A percentile compares a stretch with the other conserved stretches of the same genome.
phyloP scores from a whole-genome alignment of 2,329 filamentous ascomycete species.

The Calonectria ilicicola region DNA sequence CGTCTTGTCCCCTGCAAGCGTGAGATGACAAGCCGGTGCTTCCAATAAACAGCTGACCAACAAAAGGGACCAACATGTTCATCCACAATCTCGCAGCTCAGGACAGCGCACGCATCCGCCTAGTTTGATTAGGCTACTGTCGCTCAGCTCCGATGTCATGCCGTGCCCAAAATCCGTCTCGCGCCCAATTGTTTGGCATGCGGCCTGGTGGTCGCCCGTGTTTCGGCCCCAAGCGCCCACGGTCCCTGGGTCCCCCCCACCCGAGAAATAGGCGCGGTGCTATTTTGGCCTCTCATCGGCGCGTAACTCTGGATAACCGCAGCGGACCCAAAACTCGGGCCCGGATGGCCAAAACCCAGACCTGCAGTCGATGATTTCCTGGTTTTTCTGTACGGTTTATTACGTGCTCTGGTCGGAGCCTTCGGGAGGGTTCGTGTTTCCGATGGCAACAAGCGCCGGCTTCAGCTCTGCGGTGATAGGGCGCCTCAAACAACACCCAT shows the following conservation, averaged over 20 bases:
- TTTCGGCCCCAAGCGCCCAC: conserved; percentile 21
- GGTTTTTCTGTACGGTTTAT: not conserved
- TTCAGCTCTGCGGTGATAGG: not conserved
- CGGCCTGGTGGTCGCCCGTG: conserved; percentile 11
- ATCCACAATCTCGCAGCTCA: not conserved
- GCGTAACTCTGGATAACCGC: conserved; percentile 27
- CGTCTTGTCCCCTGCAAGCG: not conserved
- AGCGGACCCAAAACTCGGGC: conserved; percentile 18
- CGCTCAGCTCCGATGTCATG: conserved; percentile 4
- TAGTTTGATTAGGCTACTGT: not conserved
- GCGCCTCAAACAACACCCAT: not conserved
- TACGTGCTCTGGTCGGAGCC: not conserved
- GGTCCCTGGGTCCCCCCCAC: not conserved
- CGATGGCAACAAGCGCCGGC: not conserved
- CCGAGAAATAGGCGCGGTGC: conserved; percentile 32
- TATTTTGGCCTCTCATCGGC: conserved; percentile 33
- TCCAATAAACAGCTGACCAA: not conserved
- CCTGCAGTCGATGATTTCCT: conserved; percentile 6
- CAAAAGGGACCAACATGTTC: conserved; percentile 7
- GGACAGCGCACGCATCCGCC: not conserved
- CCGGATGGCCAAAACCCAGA: conserved; percentile 1
- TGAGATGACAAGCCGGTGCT: not conserved
- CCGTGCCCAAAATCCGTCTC: not conserved
- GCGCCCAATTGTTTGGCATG: not conserved
- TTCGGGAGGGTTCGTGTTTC: not conserved